Evolutionary conservation across 129 eudicot genomes (phyloP).

Genomic region (Flaveria trinervia): DNA sequence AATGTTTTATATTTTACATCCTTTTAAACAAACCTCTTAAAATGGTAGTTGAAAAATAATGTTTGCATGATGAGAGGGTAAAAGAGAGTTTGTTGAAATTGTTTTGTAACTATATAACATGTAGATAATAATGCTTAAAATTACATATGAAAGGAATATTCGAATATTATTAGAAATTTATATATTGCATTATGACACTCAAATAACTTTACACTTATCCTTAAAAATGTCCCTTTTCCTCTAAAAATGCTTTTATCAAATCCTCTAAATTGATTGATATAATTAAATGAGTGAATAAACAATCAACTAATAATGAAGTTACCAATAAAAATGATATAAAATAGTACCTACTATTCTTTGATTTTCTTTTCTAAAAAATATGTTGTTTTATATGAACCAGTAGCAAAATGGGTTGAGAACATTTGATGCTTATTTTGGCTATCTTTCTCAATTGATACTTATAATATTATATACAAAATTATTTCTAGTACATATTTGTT

Average conservation of each 20-base stretch:
- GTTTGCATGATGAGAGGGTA: constrained; percentile 36
- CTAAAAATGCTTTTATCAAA: neutral
- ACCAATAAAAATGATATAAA: too few relatives aligned
- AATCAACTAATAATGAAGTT: too few relatives aligned
- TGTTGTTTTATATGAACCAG: too few relatives aligned
- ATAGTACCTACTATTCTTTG: neutral
- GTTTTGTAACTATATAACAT: constrained; percentile 5
- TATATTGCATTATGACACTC: neutral
- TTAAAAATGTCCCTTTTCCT: neutral
- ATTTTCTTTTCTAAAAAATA: too few relatives aligned
- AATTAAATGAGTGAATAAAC: neutral
- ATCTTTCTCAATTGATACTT: too few relatives aligned
- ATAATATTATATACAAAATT: too few relatives aligned
- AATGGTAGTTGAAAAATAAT: constrained; percentile 36
- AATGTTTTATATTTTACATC: constrained; percentile 20
- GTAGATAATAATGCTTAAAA: neutral
- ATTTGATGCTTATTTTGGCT: too few relatives aligned
- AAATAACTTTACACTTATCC: neutral
- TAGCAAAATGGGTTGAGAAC: too few relatives aligned
- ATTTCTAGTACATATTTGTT: too few relatives aligned
- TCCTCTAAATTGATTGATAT: neutral
- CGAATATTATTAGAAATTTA: neutral
- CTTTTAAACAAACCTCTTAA: neutral
- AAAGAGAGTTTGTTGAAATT: constrained; percentile 25
- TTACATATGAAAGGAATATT: neutral